phyloP scores from a whole-genome alignment of 306 rosid genomes.

The Cicer pinnatifidum region DNA sequence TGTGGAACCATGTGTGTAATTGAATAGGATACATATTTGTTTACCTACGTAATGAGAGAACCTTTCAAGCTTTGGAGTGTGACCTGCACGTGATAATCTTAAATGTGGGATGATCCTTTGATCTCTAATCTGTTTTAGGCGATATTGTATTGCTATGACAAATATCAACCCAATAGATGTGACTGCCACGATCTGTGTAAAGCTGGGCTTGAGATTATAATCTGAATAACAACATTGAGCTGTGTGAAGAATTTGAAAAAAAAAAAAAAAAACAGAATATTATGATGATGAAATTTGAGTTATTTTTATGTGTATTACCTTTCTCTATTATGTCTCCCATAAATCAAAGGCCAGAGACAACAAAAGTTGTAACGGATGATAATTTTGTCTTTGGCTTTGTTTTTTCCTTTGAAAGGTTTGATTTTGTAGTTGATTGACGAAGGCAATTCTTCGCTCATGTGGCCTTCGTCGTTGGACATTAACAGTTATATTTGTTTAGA shows the following conservation, averaged over 20 bases:
- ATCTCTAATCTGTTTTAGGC: constrained; percentile 55
- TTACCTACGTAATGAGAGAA: constrained; percentile 96
- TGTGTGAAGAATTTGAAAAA: neutral
- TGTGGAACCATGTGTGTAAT: constrained; percentile 14
- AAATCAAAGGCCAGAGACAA: constrained; percentile 43
- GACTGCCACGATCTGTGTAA: constrained; percentile 57
- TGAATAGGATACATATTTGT: constrained; percentile 35
- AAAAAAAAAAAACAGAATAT: neutral
- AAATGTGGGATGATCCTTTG: constrained; percentile 69
- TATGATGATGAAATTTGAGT: constrained; percentile 9
- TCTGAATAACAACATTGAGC: constrained; percentile 48
- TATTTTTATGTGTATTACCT: constrained; percentile 46
- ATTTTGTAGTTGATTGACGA: constrained; percentile 26
- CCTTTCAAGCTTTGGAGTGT: constrained; percentile 75
- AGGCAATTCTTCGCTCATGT: constrained; percentile 37
- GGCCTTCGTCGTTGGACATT: constrained; percentile 37
- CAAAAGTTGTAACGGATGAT: constrained; percentile 25
- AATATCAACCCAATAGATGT: constrained; percentile 64
- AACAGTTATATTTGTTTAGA: constrained; percentile 37
- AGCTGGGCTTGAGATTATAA: constrained; percentile 54
- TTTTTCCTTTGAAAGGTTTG: neutral
- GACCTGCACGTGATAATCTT: constrained; percentile 60
- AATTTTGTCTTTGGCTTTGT: constrained; percentile 33
- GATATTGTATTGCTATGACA: constrained; percentile 56
- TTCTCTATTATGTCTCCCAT: constrained; percentile 58